phyloP scores from a whole-genome alignment of 1,284 basidiomycete genomes.

The Athelia sp. region DNA sequence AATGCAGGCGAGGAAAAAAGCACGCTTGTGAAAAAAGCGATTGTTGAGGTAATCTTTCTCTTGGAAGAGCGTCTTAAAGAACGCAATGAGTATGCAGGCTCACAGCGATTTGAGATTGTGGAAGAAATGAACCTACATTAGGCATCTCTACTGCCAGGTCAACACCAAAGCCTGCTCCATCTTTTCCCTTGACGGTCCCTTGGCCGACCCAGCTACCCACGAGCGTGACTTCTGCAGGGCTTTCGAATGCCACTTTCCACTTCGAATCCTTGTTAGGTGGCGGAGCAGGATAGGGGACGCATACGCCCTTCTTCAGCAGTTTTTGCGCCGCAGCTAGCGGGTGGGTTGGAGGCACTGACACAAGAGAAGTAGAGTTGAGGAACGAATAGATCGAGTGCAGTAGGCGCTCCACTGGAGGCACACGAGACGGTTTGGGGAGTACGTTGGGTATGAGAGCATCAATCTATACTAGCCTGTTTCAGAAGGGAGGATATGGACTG shows the following conservation, averaged over 20 bases:
- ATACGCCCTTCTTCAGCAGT: constrained; percentile 45
- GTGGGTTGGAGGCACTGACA: constrained; percentile 54
- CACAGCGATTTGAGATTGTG: background rate
- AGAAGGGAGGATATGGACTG: background rate
- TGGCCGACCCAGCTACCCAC: constrained; percentile 77
- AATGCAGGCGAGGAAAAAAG: constrained; percentile 85
- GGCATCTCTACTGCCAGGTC: constrained; percentile 90
- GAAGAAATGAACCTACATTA: constrained; percentile 42
- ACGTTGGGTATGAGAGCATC: constrained; percentile 77
- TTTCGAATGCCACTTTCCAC: constrained; percentile 73
- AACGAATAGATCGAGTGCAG: constrained; percentile 57
- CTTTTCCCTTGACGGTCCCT: constrained; percentile 60
- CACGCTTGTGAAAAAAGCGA: constrained; percentile 90
- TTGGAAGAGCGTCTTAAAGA: constrained; percentile 84
- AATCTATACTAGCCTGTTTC: constrained; percentile 43
- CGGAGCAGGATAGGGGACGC: constrained; percentile 63
- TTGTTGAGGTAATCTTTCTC: constrained; percentile 92
- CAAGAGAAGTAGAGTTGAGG: constrained; percentile 50
- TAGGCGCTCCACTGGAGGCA: constrained; percentile 56
- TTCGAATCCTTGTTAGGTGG: constrained; percentile 66
- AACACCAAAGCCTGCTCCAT: constrained; percentile 62
- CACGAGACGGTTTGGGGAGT: constrained; percentile 58
- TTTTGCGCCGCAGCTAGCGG: constrained; percentile 57
- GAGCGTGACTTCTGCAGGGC: constrained; percentile 60
- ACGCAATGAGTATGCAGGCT: too few relatives aligned